Percentiles rank a stretch among this genome's conserved stretches.
phyloP scores from a whole-genome alignment of 2,329 filamentous ascomycete genomes.

The Fusarium mundagurra region DNA sequence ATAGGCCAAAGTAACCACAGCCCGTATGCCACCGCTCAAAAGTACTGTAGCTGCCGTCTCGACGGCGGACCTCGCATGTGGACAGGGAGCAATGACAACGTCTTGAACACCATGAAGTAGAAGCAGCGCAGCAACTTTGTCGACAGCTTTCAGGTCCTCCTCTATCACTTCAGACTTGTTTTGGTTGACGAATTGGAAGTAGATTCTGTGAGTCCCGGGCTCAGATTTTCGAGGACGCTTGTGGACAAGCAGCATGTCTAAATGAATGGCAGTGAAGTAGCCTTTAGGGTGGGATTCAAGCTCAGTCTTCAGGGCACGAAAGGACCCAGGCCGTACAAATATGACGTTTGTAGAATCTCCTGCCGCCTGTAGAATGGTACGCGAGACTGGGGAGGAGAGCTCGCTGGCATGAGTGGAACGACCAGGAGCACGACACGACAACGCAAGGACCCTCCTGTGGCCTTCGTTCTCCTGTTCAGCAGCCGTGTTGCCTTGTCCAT shows the following conservation, averaged over 20 bases:
- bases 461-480: not conserved
- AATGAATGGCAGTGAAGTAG: not conserved
- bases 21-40: not conserved
- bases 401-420: not conserved
- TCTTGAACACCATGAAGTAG: not conserved
- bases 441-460: not conserved
- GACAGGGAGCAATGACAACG: not conserved
- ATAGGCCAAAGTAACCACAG: not conserved
- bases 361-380: not conserved
- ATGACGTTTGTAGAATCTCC: not conserved
- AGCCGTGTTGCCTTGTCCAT: rapidly evolving
- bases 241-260: not conserved
- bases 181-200: not conserved
- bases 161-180: not conserved
- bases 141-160: not conserved
- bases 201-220: not conserved
- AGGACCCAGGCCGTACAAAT: not conserved
- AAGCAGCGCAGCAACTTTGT: not conserved
- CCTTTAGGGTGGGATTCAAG: not conserved
- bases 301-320: not conserved
- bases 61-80: not conserved
- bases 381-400: not conserved
- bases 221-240: not conserved
- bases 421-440: not conserved
- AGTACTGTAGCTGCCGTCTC: not conserved